These are phyloP conservation scores for Tetrapisispora pingtungensis DNA, from an alignment of 805 yeast genomes.

Conservation along the genomic window DNA sequence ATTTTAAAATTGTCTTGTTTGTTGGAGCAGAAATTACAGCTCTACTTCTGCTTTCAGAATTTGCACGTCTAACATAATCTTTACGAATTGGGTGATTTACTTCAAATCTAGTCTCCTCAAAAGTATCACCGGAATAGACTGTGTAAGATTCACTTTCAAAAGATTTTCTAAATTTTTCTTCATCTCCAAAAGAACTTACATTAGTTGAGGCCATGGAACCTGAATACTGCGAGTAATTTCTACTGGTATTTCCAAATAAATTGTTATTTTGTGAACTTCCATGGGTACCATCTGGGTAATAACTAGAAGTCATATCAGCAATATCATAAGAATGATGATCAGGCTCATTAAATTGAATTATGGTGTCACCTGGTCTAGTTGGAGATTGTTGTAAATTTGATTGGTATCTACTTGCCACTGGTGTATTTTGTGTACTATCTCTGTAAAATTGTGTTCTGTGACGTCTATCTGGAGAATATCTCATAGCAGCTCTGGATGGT, in stretches of 20 bases:
- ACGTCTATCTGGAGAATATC: constrained; percentile 34
- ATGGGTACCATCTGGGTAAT: constrained; percentile 9
- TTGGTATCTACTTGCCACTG: constrained; percentile 46
- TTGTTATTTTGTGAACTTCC: constrained; percentile 6
- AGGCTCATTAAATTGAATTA: constrained; percentile 36
- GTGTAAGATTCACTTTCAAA: constrained; percentile 31
- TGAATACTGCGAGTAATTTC: constrained; percentile 6
- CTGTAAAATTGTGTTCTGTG: constrained; percentile 24
- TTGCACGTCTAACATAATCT: constrained; percentile 41
- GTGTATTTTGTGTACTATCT: constrained; percentile 25
- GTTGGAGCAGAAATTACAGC: constrained; percentile 26
- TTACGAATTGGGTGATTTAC: constrained; percentile 28
- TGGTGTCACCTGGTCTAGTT: constrained; percentile 42
- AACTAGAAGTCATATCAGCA: constrained; percentile 15
- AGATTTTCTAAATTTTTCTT: constrained; percentile 44
- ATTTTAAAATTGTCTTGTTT: constrained; percentile 55
- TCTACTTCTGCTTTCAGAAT: constrained; percentile 59
- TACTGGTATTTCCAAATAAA: constrained; percentile 3
- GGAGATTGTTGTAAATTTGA: constrained; percentile 69
- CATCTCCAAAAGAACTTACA: constrained; percentile 16
- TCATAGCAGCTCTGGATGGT: constrained; percentile 32
- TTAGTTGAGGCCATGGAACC: constrained; percentile 20
- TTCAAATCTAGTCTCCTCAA: constrained; percentile 30
- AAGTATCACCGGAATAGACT: constrained; percentile 25
- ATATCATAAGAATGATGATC: constrained; percentile 29